Conservation (phyloP, 805 yeast genomes). For the Saccharomycopsis amapae region DNA sequence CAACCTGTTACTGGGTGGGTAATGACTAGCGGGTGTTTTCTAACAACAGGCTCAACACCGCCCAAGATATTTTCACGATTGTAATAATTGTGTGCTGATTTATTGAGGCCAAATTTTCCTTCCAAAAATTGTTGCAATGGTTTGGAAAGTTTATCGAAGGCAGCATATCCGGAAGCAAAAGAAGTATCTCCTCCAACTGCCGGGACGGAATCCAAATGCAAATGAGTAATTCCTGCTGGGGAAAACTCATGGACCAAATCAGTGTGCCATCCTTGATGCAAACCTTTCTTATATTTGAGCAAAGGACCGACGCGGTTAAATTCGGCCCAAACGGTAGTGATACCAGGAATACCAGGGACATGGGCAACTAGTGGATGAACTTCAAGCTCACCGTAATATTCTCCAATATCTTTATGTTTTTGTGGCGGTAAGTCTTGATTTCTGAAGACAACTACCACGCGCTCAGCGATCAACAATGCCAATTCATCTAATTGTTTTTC, state of each 20-base stretch:
- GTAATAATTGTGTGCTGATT: conserved; percentile 36
- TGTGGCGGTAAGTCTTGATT: conserved; percentile 40
- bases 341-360: conserved; percentile 34
- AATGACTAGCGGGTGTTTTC: conserved; percentile 55
- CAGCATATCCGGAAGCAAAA: conserved; percentile 47
- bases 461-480: conserved; percentile 39
- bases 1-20: conserved; percentile 62
- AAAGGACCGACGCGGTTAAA: conserved; percentile 26
- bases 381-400: conserved; percentile 40
- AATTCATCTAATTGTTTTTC: conserved; percentile 40
- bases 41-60: conserved; percentile 42
- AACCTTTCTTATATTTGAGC: conserved; percentile 23
- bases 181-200: conserved; percentile 47
- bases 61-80: conserved; percentile 40
- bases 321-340: conserved; percentile 29
- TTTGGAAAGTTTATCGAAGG: conserved; percentile 47
- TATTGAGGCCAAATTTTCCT: conserved; percentile 37
- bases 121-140: conserved; percentile 39
- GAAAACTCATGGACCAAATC: conserved; percentile 50
- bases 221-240: conserved; percentile 50
- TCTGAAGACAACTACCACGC: conserved; percentile 43
- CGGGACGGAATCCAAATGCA: conserved; percentile 46
- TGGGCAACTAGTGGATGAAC: conserved; percentile 32
- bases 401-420: conserved; percentile 38
- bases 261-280: conserved; percentile 39